Conservation (phyloP, 176 grass and related monocot genomes). For the Hordeum vulgare region MorexV3_pseudomolecules_assembly NC_058523.1:17107743-17108242, state of each 20-base stretch:
- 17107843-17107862: neutral
- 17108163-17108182: neutral
- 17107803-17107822: slow-evolving; percentile 93
- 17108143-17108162: neutral
- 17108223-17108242: neutral
- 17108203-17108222: neutral
- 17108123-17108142: neutral
- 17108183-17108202: too few relatives aligned
- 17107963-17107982: neutral
- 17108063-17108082: too few relatives aligned
- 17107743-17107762: slow-evolving; percentile 84
- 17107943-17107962: neutral
- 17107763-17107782: slow-evolving; percentile 75
- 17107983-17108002: neutral
- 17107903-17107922: neutral
- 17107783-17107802: slow-evolving; percentile 78
- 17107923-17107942: neutral
- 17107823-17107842: slow-evolving; percentile 42
- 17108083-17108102: neutral
- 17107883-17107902: slow-evolving; percentile 3
- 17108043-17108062: neutral
- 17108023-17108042: neutral
- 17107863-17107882: too few relatives aligned
- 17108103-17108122: neutral
- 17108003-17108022: neutral